These are phyloP conservation scores for Phytopythium aichiense DNA, from an alignment of 352 stramenopile species.

Conservation along the genomic window DNA sequence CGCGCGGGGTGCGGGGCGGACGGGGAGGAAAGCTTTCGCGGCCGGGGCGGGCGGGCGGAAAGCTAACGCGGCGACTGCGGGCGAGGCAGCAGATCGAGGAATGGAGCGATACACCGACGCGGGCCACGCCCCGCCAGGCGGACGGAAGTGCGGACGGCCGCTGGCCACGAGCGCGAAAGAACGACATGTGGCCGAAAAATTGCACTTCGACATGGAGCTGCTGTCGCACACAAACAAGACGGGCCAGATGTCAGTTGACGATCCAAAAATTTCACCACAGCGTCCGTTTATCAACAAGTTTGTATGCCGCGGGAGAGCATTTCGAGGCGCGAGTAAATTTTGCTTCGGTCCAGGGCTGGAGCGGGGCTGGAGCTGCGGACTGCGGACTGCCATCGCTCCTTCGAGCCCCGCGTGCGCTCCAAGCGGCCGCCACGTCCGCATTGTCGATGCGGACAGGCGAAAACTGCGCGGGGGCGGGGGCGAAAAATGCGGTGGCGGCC, in stretches of 20 bases:
- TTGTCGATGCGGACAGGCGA: too few relatives aligned
- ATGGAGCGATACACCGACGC: background rate
- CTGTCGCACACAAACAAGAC: slow-evolving; percentile 7
- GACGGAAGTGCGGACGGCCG: too few relatives aligned
- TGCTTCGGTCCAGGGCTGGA: too few relatives aligned
- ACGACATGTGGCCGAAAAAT: slow-evolving; percentile 2
- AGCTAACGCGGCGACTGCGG: background rate
- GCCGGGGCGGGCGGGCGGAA: too few relatives aligned
- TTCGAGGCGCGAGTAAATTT: too few relatives aligned
- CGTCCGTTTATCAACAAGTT: background rate
- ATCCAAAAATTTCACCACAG: background rate
- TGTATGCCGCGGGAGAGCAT: background rate
- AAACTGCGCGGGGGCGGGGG: too few relatives aligned
- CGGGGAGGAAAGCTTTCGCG: background rate
- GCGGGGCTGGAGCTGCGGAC: too few relatives aligned
- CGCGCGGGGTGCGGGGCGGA: background rate
- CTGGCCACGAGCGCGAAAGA: background rate
- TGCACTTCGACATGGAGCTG: slow-evolving; percentile 1
- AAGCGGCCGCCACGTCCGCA: too few relatives aligned
- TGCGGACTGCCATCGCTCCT: too few relatives aligned
- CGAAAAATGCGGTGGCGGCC: too few relatives aligned
- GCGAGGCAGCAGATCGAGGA: background rate
- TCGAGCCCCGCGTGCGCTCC: too few relatives aligned
- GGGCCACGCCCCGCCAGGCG: too few relatives aligned
- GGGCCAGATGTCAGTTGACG: background rate